phyloP scores from a whole-genome alignment of 1,284 basidiomycete species.

The Fomitopsis pinicola region DNA sequence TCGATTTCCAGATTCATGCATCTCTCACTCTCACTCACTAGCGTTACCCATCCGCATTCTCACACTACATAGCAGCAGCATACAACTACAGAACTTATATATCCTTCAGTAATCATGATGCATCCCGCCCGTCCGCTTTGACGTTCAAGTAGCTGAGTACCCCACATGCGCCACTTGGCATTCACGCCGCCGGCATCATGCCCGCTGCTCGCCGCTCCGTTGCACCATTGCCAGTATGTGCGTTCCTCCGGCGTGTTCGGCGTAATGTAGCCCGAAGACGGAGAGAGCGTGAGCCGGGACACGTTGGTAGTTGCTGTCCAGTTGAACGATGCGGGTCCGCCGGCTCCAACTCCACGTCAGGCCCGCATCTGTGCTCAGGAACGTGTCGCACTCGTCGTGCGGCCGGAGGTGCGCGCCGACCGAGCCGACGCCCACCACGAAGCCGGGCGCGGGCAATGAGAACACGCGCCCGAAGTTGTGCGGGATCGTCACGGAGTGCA shows the following conservation, averaged over 20 bases:
- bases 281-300: constrained; percentile 50
- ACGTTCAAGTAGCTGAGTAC: too few species aligned
- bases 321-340: constrained; percentile 54
- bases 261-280: constrained; percentile 45
- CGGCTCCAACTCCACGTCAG: constrained; percentile 74
- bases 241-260: constrained; percentile 44
- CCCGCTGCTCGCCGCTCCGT: too few species aligned
- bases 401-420: constrained; percentile 71
- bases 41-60: too few species aligned
- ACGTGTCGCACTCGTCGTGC: constrained; percentile 93
- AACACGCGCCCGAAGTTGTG: constrained; percentile 95
- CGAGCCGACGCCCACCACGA: constrained; percentile 93
- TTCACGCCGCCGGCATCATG: too few species aligned
- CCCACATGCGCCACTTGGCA: too few species aligned
- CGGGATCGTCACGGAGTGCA: constrained; percentile 87
- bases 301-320: constrained; percentile 49
- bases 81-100: too few species aligned
- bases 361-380: constrained; percentile 88
- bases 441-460: constrained; percentile 90
- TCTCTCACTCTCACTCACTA: too few species aligned
- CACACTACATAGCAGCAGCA: too few species aligned
- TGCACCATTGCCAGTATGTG: too few species aligned
- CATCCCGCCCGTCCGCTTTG: too few species aligned
- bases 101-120: too few species aligned
- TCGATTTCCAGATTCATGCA: too few species aligned